Percentiles rank a stretch among this genome's conserved stretches.
Evolutionary conservation across 2,329 filamentous ascomycete genomes (phyloP).

Genomic region (Neofusicoccum cordaticola): DNA sequence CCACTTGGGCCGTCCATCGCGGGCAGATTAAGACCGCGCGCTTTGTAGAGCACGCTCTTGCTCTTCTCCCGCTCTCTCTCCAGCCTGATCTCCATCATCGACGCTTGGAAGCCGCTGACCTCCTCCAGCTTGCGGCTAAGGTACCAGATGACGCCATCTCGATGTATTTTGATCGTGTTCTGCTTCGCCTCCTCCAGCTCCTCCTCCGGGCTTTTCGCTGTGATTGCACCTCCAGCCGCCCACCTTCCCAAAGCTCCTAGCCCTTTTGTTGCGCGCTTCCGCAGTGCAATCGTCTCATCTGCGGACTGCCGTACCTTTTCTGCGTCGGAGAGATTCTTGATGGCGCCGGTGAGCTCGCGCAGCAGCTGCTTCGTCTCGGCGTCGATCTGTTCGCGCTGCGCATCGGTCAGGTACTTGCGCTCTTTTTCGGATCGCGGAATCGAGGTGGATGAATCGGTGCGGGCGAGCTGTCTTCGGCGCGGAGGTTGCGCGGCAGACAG

Average conservation of each 20-base stretch:
- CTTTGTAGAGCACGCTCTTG: conserved; percentile 77
- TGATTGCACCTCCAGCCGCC: conserved; percentile 57
- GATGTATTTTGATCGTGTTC: conserved; percentile 64
- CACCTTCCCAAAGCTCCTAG: conserved; percentile 67
- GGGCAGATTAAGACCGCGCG: conserved; percentile 39
- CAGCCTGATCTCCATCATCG: conserved; percentile 90
- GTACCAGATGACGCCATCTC: conserved; percentile 82
- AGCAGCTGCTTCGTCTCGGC: conserved; percentile 81
- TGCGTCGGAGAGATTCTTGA: conserved; percentile 74
- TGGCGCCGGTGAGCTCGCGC: conserved; percentile 78
- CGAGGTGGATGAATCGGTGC: conserved; percentile 26
- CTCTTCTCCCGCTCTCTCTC: conserved; percentile 84
- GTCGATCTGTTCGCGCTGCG: conserved; percentile 82
- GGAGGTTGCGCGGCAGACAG: conserved; percentile 74
- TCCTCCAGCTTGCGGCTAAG: conserved; percentile 72
- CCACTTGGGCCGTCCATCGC: conserved; percentile 17
- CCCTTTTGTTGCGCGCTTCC: conserved; percentile 62
- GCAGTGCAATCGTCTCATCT: conserved; percentile 65
- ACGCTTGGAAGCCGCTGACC: conserved; percentile 74
- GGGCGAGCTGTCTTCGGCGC: conserved; percentile 48
- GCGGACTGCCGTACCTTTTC: conserved; percentile 80
- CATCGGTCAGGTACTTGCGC: conserved; percentile 67
- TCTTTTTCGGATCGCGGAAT: conserved; percentile 40
- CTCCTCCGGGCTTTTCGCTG: conserved; percentile 64
- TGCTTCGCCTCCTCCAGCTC: conserved; percentile 67